Evolutionary conservation across 257 asterid species (phyloP).

Genomic region (Parsonsia alboflavescens): DNA sequence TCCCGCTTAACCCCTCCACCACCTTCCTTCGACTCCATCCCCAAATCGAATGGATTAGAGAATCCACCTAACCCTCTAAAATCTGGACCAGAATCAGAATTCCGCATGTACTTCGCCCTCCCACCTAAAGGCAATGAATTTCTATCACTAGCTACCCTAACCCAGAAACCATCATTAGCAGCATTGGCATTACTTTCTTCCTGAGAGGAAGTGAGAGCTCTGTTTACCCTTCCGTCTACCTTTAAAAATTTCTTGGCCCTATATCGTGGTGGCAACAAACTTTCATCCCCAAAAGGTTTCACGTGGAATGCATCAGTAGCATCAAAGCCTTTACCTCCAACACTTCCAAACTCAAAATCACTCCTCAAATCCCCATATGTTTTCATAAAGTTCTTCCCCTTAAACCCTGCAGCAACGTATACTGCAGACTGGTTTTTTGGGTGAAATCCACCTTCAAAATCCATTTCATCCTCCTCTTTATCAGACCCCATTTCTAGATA

Average conservation of each 20-base stretch:
- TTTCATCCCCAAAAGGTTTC: constrained; percentile 16
- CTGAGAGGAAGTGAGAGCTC: constrained; percentile 13
- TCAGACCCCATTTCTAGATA: constrained; percentile 28
- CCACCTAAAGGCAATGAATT: constrained; percentile 17
- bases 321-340: constrained; percentile 28
- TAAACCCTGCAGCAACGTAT: constrained; percentile 27
- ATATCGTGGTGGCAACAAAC: constrained; percentile 29
- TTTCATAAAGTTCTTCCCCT: constrained; percentile 32
- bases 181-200: constrained; percentile 16
- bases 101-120: constrained; percentile 31
- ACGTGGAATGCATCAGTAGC: constrained; percentile 24
- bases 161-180: constrained; percentile 36
- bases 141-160: constrained; percentile 11
- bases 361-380: constrained; percentile 17
- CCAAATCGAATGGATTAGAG: constrained; percentile 11
- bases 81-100: constrained; percentile 20
- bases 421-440: constrained; percentile 22
- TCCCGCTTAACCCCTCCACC: constrained; percentile 38
- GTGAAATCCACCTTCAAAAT: constrained; percentile 24
- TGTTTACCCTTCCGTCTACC: constrained; percentile 20
- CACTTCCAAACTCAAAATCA: constrained; percentile 12
- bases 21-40: constrained; percentile 22
- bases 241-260: constrained; percentile 31
- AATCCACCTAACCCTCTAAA: constrained; percentile 25
- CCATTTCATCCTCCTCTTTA: constrained; percentile 39